These are phyloP conservation scores for Malus orientalis DNA, from an alignment of 306 rosid genomes.

Conservation along the genomic window DNA sequence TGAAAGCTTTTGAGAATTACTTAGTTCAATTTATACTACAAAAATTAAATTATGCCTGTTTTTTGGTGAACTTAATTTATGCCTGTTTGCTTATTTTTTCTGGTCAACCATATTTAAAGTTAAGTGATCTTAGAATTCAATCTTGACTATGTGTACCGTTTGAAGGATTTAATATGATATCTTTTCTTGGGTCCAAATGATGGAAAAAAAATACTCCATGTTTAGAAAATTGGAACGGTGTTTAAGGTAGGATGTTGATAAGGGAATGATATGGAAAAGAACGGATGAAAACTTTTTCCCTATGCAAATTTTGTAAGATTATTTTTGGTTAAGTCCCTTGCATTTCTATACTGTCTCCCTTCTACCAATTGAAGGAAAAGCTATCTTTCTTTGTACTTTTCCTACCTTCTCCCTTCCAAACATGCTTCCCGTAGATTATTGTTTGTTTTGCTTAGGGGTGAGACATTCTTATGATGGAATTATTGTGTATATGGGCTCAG, in stretches of 20 bases:
- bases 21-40: not conserved
- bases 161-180: not conserved
- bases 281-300: not conserved
- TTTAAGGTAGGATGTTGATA: not conserved
- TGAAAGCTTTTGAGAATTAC: slow-evolving; percentile 5
- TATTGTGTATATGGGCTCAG: not conserved
- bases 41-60: not conserved
- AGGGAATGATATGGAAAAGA: not conserved
- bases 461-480: not conserved
- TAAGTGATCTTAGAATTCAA: not conserved
- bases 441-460: not conserved
- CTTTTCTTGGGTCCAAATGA: not conserved
- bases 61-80: not conserved
- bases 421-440: not conserved
- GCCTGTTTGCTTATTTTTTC: not conserved
- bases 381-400: not conserved
- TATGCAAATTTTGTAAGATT: not conserved
- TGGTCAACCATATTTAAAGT: not conserved
- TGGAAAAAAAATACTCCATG: not conserved
- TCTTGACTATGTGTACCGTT: not conserved
- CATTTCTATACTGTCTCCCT: not conserved
- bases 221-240: not conserved
- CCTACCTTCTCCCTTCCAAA: not conserved
- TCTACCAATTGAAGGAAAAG: not conserved
- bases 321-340: not conserved